These are phyloP conservation scores for Aureobasidium sp. DNA, from an alignment of 2,329 filamentous ascomycete genomes.

Conservation along the genomic window DNA sequence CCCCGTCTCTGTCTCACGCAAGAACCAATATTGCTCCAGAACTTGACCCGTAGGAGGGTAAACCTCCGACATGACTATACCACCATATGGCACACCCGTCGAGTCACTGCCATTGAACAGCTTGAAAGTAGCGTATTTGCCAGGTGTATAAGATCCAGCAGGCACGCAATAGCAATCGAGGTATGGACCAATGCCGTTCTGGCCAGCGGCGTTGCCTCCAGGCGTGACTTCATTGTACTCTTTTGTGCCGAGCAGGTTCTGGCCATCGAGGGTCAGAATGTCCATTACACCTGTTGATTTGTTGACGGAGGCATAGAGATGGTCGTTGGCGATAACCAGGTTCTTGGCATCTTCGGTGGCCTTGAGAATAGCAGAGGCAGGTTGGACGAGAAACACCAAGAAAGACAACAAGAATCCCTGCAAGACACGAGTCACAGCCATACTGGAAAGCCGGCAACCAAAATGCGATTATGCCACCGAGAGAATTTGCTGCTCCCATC, in stretches of 20 bases:
- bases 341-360: constrained; percentile 27
- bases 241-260: constrained; percentile 47
- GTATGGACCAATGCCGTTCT: constrained; percentile 49
- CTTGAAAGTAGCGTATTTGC: constrained; percentile 44
- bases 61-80: constrained; percentile 53
- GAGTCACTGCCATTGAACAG: constrained; percentile 48
- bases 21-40: constrained; percentile 59
- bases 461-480: too few relatives aligned
- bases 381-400: not conserved
- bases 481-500: too few relatives aligned
- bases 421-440: not conserved
- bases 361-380: constrained; percentile 20
- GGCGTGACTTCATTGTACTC: constrained; percentile 21
- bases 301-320: constrained; percentile 38
- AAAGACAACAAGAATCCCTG: not conserved
- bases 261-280: constrained; percentile 40
- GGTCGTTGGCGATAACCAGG: constrained; percentile 40
- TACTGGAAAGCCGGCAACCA: not conserved
- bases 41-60: constrained; percentile 52
- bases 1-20: constrained; percentile 56
- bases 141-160: constrained; percentile 53
- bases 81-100: constrained; percentile 48
- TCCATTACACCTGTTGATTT: constrained; percentile 39
- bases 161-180: constrained; percentile 59
- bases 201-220: constrained; percentile 28